Percentiles rank a stretch among this genome's conserved stretches.
phyloP scores from a whole-genome alignment of 179 eudicot genomes.

The Vitellaria paradoxa region DNA sequence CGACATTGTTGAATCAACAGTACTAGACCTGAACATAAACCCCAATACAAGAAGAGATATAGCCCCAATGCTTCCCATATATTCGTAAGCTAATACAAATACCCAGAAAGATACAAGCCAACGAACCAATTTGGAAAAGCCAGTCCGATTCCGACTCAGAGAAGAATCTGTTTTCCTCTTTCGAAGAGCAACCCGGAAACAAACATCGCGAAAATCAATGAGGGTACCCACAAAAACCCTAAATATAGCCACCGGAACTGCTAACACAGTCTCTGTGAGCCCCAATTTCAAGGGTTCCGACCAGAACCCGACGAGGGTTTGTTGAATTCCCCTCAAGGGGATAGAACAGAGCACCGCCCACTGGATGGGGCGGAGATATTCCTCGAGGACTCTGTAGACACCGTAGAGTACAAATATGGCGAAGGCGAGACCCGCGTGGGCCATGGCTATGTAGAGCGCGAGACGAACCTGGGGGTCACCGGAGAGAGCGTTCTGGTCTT shows the following conservation, averaged over 20 bases:
- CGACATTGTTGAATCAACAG: slow-evolving; percentile 60
- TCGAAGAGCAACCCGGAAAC: slow-evolving; percentile 29
- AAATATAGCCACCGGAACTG: slow-evolving; percentile 66
- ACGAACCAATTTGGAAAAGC: slow-evolving; percentile 63
- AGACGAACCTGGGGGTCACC: slow-evolving; percentile 65
- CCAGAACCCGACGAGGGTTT: slow-evolving; percentile 79
- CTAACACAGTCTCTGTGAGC: slow-evolving; percentile 77
- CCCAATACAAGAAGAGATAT: slow-evolving; percentile 52
- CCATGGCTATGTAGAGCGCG: slow-evolving; percentile 86
- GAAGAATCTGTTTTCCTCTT: slow-evolving; percentile 21
- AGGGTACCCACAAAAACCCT: slow-evolving; percentile 73
- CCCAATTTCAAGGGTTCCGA: slow-evolving; percentile 72
- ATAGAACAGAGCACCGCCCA: slow-evolving; percentile 97
- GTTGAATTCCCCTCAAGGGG: slow-evolving; percentile 78
- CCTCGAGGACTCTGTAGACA: slow-evolving; percentile 65
- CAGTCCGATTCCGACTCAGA: slow-evolving; percentile 41
- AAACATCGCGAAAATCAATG: slow-evolving; percentile 51
- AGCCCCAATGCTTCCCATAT: slow-evolving; percentile 58
- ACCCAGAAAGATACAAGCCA: slow-evolving; percentile 78
- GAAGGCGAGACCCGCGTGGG: slow-evolving; percentile 80
- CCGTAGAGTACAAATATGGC: slow-evolving; percentile 57
- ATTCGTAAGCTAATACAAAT: slow-evolving; percentile 75
- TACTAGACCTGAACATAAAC: slow-evolving; percentile 47
- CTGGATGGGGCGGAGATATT: slow-evolving; percentile 72
- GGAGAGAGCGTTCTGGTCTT: neutral